Base-by-base conservation (phyloP, 352 stramenopile genomes). In the Phytophthora ohioensis region DNA sequence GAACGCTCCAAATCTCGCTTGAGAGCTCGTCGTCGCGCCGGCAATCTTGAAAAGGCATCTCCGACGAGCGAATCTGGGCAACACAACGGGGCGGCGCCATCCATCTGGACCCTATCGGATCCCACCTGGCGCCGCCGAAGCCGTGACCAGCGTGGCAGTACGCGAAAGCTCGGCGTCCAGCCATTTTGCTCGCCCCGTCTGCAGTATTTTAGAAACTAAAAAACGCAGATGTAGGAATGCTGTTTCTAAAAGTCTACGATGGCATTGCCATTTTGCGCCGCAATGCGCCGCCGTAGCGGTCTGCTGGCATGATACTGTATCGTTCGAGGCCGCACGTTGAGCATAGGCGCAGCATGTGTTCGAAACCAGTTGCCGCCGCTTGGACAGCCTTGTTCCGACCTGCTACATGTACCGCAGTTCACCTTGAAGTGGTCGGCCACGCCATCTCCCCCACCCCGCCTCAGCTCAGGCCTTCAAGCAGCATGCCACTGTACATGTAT, bases 171-270 rank as follows among this genome's bases (percentile, higher is more conserved):
- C 21, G 21, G 43, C 47, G 32, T 15, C 63, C 64, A 71, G 64
- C 64, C 64, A 71, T 71, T 71, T 56, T 5, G 31, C 7, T 9
- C 8, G 45, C 9, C 38, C 12, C 47, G 56, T 71, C 64, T 71
- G 64, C 64, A 11, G 38, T 36, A 15, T 21, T 11, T 51, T 49
- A 57, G 43, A 64, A 54, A 58, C 31, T 21, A 17, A 43, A 34
- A 7, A 3, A 4, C 5, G 15, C 36, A 7, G 30, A 31, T 21
- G 21, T 15, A 52, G 32, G 30, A 52, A 46, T 46, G 41, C 10
- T 1, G 12, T 69, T 69, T 69, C 49, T 57, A 69, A 63, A 47
- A 34, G 32, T 15, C 32, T 9, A 10, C 48, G 30, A 56, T 2
- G 42, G 48, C 31, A 9, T 27, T 21, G 12, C 39, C 39, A 45